Conservation (phyloP, 352 stramenopile genomes). For the Phytopythium montanum region DNA sequence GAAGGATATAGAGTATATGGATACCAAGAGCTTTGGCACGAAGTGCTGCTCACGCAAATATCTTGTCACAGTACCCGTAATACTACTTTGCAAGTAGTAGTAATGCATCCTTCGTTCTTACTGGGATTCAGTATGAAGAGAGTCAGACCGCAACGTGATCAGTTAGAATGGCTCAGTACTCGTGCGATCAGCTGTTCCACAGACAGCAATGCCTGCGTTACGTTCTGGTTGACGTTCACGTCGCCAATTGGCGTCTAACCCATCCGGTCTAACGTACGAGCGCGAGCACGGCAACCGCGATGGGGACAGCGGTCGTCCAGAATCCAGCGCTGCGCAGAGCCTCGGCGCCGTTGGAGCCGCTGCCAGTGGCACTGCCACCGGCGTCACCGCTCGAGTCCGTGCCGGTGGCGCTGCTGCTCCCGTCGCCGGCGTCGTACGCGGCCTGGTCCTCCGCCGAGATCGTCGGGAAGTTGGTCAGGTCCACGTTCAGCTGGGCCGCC, state of each 20-base stretch:
- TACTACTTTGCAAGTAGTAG: too few relatives aligned
- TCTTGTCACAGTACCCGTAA: too few relatives aligned
- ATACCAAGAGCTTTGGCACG: too few relatives aligned
- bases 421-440: slow-evolving; percentile 29
- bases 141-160: too few relatives aligned
- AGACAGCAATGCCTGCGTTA: too few relatives aligned
- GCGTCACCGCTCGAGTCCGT: slow-evolving; percentile 12
- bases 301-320: neutral
- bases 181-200: too few relatives aligned
- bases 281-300: neutral
- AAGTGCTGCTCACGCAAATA: too few relatives aligned
- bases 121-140: too few relatives aligned
- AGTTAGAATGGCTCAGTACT: too few relatives aligned
- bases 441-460: slow-evolving; percentile 44
- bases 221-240: neutral
- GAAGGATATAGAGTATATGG: too few relatives aligned
- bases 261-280: neutral
- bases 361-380: neutral
- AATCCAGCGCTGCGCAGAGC: neutral
- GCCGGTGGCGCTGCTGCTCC: slow-evolving; percentile 14
- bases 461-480: slow-evolving; percentile 37
- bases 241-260: neutral
- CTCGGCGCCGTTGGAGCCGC: neutral
- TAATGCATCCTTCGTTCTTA: too few relatives aligned
- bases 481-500: slow-evolving; percentile 43